Base-by-base conservation (phyloP, 306 rosid species). In the Quercus mongolica region DNA sequence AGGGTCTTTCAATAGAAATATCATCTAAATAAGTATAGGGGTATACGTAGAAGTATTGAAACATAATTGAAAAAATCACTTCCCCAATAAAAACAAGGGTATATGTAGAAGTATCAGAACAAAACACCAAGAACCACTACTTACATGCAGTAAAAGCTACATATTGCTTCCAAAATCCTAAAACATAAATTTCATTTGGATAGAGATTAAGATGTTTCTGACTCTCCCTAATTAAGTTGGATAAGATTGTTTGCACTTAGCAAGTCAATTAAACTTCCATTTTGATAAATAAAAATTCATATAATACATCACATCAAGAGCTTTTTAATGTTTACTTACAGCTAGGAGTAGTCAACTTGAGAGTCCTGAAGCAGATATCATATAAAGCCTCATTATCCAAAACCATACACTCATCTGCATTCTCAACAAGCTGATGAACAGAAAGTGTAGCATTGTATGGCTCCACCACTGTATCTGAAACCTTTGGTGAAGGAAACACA, bases 331-430 rank as follows among this genome's bases (percentile, higher is more conserved):
- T 59, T 49, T 76, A 83, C 89, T 83, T 80, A 88, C 91, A 88
- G 81, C 91, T 88, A 30, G 91, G 91, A 63, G 89, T 88, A 30
- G 88, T 85, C 81, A 88, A 74, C 9, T 88, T 88, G 23, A 88
- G 91, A 31, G 91, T 88, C 83, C 91, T 79, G 81, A 88, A 88
- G 78, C 89, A 88, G 41, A 88, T 88, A 71, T 88, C 91, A 74
- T 88, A 88, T 11, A 88, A 57, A 18, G 91, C 91, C 79, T 88
- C 91, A 19, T 88, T 88, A 74, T 88, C 91, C 23, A 88, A 76
- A 35, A 88, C 91, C 91, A 88, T 88, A 18, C 91, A 86, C 67
- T 88, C 91, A 56, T 88, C 91, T 41, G 91, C 91, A 65, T 88
- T 88, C 82, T 88, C 91, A 70, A 88, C 91, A 83, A 88, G 74